Evolutionary conservation across 2,329 filamentous ascomycete species (phyloP), one percentile per base, ranked within the genome.

Genomic region (Paraphaeosphaeria sporulosa): DNA sequence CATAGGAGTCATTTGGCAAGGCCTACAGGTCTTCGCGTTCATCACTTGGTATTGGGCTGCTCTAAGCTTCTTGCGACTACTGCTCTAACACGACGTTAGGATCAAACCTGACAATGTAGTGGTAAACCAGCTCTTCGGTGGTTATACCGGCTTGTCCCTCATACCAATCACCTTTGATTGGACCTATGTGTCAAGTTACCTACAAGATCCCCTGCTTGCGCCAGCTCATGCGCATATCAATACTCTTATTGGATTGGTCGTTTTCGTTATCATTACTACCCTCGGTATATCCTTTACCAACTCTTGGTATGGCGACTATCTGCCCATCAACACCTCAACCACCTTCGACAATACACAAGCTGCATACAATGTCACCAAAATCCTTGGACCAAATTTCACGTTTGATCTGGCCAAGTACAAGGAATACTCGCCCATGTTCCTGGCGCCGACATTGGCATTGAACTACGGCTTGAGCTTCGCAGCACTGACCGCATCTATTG

Each of bases 81-180:
- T 10, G 12, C 23, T 4, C 32, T 61, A 42, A 64, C 30, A 4
- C 27, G 12, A 19, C 1, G 17, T 12, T n/a, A 67, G 64, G 68
- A 85, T 92, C 58, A 86, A 85, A 1, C 90, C 90, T 0, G 81
- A 91, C 52, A 91, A 86, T 60, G 81, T 86, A 0, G 78, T 91
- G 10, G 76, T 93, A 42, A 93, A 93, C 65, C 90, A 93, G 72
- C 71, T 93, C 1, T 93, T 93, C 66, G 90, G 90, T 1, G 89
- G 88, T 1, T 83, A 82, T 51, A 89, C 87, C 0, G 90, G 90
- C 0, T 64, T 93, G 3, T 90, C 87, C 0, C 70, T 93, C 30
- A 78, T 92, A 7, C 90, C 90, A 1, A 86, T 93, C 34, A 92
- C 89, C 0, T 91, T 93, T 70, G 90, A 93, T 79, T 92, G 90